A percentile compares a stretch with the other conserved stretches of the same genome.
These are phyloP conservation scores for Cercospora sojina DNA, from an alignment of 2,329 filamentous ascomycete species.

Conservation along the genomic window DNA sequence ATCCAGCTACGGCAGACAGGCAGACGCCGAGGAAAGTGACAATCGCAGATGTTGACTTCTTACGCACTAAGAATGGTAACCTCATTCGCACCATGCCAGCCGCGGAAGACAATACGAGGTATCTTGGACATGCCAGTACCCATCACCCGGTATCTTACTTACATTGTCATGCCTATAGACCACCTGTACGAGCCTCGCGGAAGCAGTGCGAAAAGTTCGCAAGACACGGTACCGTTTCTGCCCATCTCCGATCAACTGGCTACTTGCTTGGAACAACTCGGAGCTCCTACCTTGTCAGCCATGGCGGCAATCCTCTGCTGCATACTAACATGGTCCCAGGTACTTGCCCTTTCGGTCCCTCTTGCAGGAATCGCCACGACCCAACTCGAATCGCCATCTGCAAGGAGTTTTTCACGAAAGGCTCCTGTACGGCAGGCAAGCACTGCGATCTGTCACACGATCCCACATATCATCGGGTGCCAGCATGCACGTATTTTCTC, in stretches of 20 bases:
- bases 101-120: conserved; percentile 2
- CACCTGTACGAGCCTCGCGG: conserved; percentile 17
- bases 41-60: conserved; percentile 76
- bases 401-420: conserved; percentile 79
- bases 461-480: conserved; percentile 75
- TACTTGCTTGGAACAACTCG: conserved; percentile 5
- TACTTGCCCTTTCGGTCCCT: conserved; percentile 76
- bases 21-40: conserved; percentile 71
- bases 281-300: conserved; percentile 15
- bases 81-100: conserved; percentile 59
- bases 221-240: conserved; percentile 35
- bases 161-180: conserved; percentile 16
- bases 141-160: background rate
- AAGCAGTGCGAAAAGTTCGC: conserved; percentile 38
- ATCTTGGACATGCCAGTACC: background rate
- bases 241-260: conserved; percentile 15
- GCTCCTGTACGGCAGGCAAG: conserved; percentile 72
- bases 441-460: conserved; percentile 91
- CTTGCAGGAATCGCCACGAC: conserved; percentile 81
- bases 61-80: conserved; percentile 84
- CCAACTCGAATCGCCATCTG: conserved; percentile 84
- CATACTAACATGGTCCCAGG: conserved; percentile 55
- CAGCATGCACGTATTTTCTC: conserved; percentile 85
- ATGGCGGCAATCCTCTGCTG: conserved; percentile 26
- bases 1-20: conserved; percentile 26